Evolutionary conservation across 2,329 filamentous ascomycete species (phyloP).

Genomic region (Phialocephala sp.): DNA sequence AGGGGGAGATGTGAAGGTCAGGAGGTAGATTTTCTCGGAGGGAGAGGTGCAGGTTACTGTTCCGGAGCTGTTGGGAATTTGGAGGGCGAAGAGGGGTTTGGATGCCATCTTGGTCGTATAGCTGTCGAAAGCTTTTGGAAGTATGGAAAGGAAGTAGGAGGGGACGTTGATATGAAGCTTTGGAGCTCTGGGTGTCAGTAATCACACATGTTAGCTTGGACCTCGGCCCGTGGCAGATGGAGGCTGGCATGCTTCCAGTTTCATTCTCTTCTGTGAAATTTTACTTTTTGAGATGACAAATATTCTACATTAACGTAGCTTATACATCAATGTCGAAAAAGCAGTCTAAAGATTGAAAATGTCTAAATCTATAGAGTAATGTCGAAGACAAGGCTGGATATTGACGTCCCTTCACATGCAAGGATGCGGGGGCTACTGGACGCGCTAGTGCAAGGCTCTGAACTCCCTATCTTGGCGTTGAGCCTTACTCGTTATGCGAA

Average conservation of each 20-base stretch:
- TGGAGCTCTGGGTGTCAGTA: not conserved
- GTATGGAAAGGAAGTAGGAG: conserved; percentile 5
- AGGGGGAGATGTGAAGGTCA: conserved; percentile 72
- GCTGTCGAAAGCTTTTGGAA: not conserved
- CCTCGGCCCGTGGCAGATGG: conserved; percentile 17
- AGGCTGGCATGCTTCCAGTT: not conserved
- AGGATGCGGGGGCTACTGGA: not conserved
- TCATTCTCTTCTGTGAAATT: not conserved
- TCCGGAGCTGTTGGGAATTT: conserved; percentile 56
- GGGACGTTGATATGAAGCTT: conserved; percentile 6
- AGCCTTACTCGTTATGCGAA: conserved; percentile 19
- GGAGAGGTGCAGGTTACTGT: conserved; percentile 68
- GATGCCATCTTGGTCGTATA: conserved; percentile 29
- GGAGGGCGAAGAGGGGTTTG: conserved; percentile 61
- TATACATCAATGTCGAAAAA: not conserved
- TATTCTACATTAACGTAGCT: not conserved
- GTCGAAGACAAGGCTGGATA: conserved; percentile 15
- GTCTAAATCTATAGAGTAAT: not conserved
- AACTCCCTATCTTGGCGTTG: conserved; percentile 12
- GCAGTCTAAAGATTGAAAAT: not conserved
- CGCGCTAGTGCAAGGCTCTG: conserved; percentile 28
- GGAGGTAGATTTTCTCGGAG: conserved; percentile 66
- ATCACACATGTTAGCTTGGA: conserved; percentile 19
- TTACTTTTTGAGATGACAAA: not conserved
- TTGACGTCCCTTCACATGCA: conserved; percentile 6